Evolutionary conservation across 2,329 filamentous ascomycete genomes (phyloP), one percentile per base, ranked within the genome.

Genomic region (Exophiala sideris): DNA sequence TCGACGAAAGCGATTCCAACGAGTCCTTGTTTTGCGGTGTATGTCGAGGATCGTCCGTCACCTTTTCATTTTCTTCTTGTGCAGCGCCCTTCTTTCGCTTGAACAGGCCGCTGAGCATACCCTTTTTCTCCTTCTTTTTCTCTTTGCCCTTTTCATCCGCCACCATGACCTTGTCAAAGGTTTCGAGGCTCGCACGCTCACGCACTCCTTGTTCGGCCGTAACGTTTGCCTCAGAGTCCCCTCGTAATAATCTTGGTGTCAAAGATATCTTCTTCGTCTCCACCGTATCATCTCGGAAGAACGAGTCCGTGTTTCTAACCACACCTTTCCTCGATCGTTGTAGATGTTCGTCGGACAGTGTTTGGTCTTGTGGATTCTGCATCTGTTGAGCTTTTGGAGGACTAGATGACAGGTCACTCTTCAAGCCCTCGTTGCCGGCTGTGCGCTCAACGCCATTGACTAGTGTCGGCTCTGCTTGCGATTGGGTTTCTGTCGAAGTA

Each of bases 221-320:
- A 96, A 74, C 64, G 94, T 95, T 2, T 91, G 94, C 3, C 91
- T 99, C 62, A 9, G 76, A 75, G 60, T 96, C 91, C 62, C 97
- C 92, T 39, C 92, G 85, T 38, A 97, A 76, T 49, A 99, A 74
- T 63, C 95, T 95, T 1, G 94, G 94, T 3, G 94, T 99, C 41
- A 99, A 81, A 0, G 91, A 95, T 62, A 99, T 97, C 75, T 97
- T 97, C 71, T 95, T 91, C 2, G 94, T 96, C 71, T 97, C 94
- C 35, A 90, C 87, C 32, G 84, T 90, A 66, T 99, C 92, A 66
- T 97, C 94, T 71, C 91, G 95, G 78, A 96, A 96, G 77, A 97
- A 96, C 1, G 92, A 96, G 71, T 97, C 92, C 3, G 90, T 92
- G 68, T 95, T 95, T 60, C 92, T 83, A 41, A 96, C 81, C 18